These are phyloP conservation scores for Nyctanthes arbortristis DNA, from an alignment of 257 asterid species.

Conservation along the genomic window DNA sequence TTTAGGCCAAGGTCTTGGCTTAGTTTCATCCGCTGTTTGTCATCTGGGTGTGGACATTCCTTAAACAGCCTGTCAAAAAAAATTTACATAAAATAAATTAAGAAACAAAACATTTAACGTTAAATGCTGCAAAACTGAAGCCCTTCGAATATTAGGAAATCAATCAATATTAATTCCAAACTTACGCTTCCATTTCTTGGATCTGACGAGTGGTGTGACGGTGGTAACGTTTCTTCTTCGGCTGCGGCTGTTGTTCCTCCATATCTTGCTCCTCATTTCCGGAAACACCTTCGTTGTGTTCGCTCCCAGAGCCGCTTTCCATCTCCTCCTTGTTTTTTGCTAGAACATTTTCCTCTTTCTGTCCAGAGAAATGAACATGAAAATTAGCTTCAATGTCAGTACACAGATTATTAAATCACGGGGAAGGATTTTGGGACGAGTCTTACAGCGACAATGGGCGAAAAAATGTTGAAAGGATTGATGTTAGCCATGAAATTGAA, in stretches of 20 bases:
- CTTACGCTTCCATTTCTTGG: conserved; percentile 95
- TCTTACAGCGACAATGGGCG: conserved; percentile 74
- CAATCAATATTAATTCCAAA: background rate
- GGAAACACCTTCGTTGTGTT: conserved; percentile 62
- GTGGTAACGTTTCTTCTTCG: conserved; percentile 86
- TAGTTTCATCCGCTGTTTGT: conserved; percentile 74
- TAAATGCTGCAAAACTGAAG: background rate
- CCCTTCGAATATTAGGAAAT: background rate
- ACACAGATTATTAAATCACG: background rate
- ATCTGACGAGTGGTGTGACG: conserved; percentile 92
- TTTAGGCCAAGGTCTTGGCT: conserved; percentile 95
- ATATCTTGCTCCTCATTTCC: conserved; percentile 71
- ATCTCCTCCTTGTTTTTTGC: conserved; percentile 66
- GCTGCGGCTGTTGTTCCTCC: conserved; percentile 34
- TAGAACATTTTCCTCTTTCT: conserved; percentile 79
- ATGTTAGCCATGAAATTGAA: conserved; percentile 70
- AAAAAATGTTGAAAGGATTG: conserved; percentile 84
- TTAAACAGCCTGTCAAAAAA: conserved; percentile 61
- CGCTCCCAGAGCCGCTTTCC: conserved; percentile 93
- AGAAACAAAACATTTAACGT: background rate
- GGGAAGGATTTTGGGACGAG: background rate
- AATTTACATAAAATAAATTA: background rate
- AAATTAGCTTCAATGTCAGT: background rate
- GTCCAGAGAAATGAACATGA: background rate
- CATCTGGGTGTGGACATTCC: conserved; percentile 98